These are phyloP conservation scores for Helicostylum pulchrum DNA, from an alignment of 192 early-diverging fungal species.

Conservation along the genomic window DNA sequence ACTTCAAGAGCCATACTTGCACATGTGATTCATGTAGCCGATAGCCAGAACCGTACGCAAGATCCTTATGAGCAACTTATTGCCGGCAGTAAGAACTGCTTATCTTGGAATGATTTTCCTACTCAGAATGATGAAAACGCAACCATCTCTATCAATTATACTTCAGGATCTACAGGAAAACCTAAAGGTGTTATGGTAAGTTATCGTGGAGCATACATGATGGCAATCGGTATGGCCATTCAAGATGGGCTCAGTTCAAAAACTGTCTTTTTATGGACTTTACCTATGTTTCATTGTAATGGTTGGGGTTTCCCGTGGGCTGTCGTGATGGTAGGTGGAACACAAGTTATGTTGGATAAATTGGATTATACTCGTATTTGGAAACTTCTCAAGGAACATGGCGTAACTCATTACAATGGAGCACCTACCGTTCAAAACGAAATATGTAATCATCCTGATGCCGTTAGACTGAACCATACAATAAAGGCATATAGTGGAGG, in stretches of 20 bases:
- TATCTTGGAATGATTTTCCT: slow-evolving; percentile 42
- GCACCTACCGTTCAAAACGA: slow-evolving; percentile 61
- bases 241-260: slow-evolving; percentile 43
- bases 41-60: slow-evolving; percentile 22
- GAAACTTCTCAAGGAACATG: slow-evolving; percentile 40
- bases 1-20: neutral
- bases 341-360: slow-evolving; percentile 52
- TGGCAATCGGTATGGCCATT: slow-evolving; percentile 41
- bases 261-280: slow-evolving; percentile 48
- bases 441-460: slow-evolving; percentile 46
- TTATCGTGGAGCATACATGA: slow-evolving; percentile 54
- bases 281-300: slow-evolving; percentile 61
- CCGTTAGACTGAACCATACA: slow-evolving; percentile 22
- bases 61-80: slow-evolving; percentile 54
- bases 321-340: slow-evolving; percentile 18
- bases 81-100: slow-evolving; percentile 1
- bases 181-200: slow-evolving; percentile 55
- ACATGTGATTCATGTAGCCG: slow-evolving; percentile 8
- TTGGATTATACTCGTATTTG: slow-evolving; percentile 56
- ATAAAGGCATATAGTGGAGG: slow-evolving; percentile 23
- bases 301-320: slow-evolving; percentile 35
- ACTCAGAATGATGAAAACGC: slow-evolving; percentile 46
- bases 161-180: slow-evolving; percentile 55
- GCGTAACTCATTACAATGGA: slow-evolving; percentile 54
- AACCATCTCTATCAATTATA: slow-evolving; percentile 53